A percentile compares a stretch with the other conserved stretches of the same genome.
phyloP scores from a whole-genome alignment of 768 basidiomycete genomes.

The Amanita pallidorosea region DNA sequence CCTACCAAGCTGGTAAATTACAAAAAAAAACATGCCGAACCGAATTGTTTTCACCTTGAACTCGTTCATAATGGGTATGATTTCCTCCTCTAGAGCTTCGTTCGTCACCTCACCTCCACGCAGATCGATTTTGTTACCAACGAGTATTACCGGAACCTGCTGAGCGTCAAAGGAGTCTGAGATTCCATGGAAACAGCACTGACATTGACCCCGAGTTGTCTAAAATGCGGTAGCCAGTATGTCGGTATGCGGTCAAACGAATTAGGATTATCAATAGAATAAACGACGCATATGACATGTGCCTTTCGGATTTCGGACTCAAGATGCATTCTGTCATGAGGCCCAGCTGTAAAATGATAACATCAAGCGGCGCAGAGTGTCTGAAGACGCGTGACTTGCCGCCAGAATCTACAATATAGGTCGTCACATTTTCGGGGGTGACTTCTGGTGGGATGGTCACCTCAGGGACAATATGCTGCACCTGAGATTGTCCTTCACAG shows the following conservation, averaged over 20 bases:
- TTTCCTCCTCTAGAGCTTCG: slow-evolving; percentile 89
- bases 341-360: slow-evolving; percentile 46
- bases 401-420: slow-evolving; percentile 96
- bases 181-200: slow-evolving; percentile 10
- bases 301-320: slow-evolving; percentile 95
- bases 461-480: slow-evolving; percentile 91
- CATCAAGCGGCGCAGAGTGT: slow-evolving; percentile 1
- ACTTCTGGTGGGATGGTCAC: slow-evolving; percentile 98
- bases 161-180: background rate
- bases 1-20: slow-evolving; percentile 35
- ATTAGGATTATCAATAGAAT: slow-evolving; percentile 91
- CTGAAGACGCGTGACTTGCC: slow-evolving; percentile 37
- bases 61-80: slow-evolving; percentile 94
- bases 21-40: slow-evolving; percentile 1
- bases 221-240: slow-evolving; percentile 94
- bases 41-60: slow-evolving; percentile 63
- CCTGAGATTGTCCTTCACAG: slow-evolving; percentile 35
- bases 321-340: slow-evolving; percentile 78
- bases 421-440: slow-evolving; percentile 95
- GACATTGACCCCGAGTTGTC: slow-evolving; percentile 93
- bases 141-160: slow-evolving; percentile 91
- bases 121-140: slow-evolving; percentile 97
- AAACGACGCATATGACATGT: slow-evolving; percentile 97
- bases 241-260: slow-evolving; percentile 98
- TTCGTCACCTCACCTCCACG: slow-evolving; percentile 91